Percentiles rank a stretch among this genome's conserved stretches.
Conservation (phyloP, 202 grass and related monocot species). For the Panicum hallii region DNA sequence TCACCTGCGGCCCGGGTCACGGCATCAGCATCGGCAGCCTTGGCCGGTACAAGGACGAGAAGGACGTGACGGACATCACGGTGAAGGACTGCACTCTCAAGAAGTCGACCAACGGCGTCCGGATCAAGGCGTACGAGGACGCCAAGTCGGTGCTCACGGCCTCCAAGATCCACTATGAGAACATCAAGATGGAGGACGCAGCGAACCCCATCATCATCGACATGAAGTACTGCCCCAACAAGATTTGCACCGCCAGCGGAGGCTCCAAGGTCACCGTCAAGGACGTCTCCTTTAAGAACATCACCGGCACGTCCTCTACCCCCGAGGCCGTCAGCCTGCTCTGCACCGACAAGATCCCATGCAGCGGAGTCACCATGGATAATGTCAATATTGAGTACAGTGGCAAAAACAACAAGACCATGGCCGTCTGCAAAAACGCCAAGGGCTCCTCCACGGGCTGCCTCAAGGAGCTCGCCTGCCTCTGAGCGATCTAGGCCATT, state of each 20-base stretch:
- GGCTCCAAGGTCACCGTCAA: slow-evolving; percentile 58
- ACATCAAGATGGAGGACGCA: slow-evolving; percentile 52
- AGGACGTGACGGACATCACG: slow-evolving; percentile 50
- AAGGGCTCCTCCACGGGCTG: slow-evolving; percentile 40
- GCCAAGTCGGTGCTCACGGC: slow-evolving; percentile 16
- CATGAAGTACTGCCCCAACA: slow-evolving; percentile 65
- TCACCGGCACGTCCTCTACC: slow-evolving; percentile 50
- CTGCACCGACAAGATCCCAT: slow-evolving; percentile 51
- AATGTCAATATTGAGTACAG: slow-evolving; percentile 41
- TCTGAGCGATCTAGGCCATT: background rate
- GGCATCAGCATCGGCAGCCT: slow-evolving; percentile 68
- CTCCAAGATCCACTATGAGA: slow-evolving; percentile 51
- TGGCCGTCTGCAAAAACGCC: slow-evolving; percentile 51
- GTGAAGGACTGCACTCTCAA: slow-evolving; percentile 55
- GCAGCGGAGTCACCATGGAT: slow-evolving; percentile 42
- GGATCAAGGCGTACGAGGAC: slow-evolving; percentile 74
- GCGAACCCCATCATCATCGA: slow-evolving; percentile 66
- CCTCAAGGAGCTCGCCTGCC: slow-evolving; percentile 42
- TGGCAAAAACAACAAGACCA: slow-evolving; percentile 45
- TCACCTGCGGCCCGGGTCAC: slow-evolving; percentile 57
- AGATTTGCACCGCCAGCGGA: slow-evolving; percentile 40
- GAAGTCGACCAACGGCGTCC: slow-evolving; percentile 53
- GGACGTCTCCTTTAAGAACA: slow-evolving; percentile 48
- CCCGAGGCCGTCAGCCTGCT: slow-evolving; percentile 43
- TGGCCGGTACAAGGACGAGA: slow-evolving; percentile 53